Evolutionary conservation across 768 basidiomycete genomes (phyloP), one percentile per base, ranked within the genome.

Genomic region (Xanthoconium stramineum): DNA sequence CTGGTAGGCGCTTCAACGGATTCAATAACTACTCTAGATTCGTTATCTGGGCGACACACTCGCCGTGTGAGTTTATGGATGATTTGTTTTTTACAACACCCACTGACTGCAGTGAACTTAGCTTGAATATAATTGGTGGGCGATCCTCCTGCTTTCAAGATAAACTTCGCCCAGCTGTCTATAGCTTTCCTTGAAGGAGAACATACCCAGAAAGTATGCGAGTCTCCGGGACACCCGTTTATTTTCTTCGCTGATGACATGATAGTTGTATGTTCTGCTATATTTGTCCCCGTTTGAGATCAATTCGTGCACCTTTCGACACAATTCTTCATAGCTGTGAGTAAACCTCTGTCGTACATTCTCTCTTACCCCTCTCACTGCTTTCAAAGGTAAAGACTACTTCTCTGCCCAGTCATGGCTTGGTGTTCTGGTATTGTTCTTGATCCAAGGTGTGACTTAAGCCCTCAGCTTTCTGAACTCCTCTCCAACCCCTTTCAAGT

Each of bases 21-120:
- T 13, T 6, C 29, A 12, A 6, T 12, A 17, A 24, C 20, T 24
- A 5, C 14, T 35, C 33, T 28, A 68, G 65, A 65, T 66, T 17
- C 66, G 66, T 6, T 66, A 65, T 14, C 50, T 67, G 1, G 65
- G 65, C n/a, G 52, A 67, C 32, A 50, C 37, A 6, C 24, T 68
- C 32, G 53, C 51, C 20, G 58, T 63, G 65, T 66, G 30, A 58
- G 66, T 48, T 15, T 19, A 32, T 33, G 7, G 29, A 15, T 6
- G 9, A 32, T 36, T 9, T 35, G 9, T n/a, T 6, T 47, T 33
- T 43, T 6, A 1, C 13, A 28, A 46, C 8, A 14, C 6, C 6
- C 6, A 46, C 44, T 53, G 2, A 55, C 47, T 20, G 4, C 13
- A 19, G 30, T 2, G 6, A 0, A 5, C 36, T 11, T 32, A 66